phyloP scores from a whole-genome alignment of 345 rosid genomes.

The Pugionium dolabratum region DNA sequence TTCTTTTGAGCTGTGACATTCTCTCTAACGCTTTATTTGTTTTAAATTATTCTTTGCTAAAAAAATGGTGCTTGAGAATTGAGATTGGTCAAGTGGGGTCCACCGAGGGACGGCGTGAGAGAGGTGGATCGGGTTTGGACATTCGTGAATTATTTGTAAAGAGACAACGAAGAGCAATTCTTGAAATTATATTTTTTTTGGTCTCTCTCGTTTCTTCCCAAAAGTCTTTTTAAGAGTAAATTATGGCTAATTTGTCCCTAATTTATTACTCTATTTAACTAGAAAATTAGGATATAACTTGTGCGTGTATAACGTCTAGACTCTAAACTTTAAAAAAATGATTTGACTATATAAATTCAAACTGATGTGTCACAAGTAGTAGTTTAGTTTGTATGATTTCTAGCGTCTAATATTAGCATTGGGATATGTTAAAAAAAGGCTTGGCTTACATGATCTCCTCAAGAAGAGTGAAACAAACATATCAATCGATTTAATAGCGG shows the following conservation, averaged over 20 bases:
- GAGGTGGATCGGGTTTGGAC: slow-evolving; percentile 42
- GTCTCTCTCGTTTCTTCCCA: slow-evolving; percentile 22
- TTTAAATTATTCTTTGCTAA: not conserved
- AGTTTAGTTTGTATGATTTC: not conserved
- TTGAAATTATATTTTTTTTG: not conserved
- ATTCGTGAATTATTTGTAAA: slow-evolving; percentile 26
- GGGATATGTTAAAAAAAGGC: too few relatives aligned
- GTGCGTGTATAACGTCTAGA: slow-evolving; percentile 4
- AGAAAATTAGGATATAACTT: not conserved
- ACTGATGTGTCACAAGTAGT: not conserved
- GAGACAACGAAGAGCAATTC: slow-evolving; percentile 4
- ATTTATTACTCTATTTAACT: slow-evolving; percentile 2
- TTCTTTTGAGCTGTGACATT: slow-evolving; percentile 42
- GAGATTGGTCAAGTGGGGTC: slow-evolving; percentile 42
- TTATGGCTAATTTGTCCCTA: slow-evolving; percentile 26
- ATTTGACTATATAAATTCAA: slow-evolving; percentile 14
- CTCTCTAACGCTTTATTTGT: slow-evolving; percentile 25
- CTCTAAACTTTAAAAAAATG: not conserved
- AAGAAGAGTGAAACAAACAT: too few relatives aligned
- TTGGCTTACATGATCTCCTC: too few relatives aligned
- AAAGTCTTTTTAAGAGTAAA: not conserved
- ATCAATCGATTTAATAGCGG: too few relatives aligned
- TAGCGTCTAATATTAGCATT: not conserved
- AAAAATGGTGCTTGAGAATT: slow-evolving; percentile 27
- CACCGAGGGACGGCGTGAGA: slow-evolving; percentile 27